phyloP scores from a whole-genome alignment of 2,329 filamentous ascomycete species.

The Rachicladosporium sp. region DNA sequence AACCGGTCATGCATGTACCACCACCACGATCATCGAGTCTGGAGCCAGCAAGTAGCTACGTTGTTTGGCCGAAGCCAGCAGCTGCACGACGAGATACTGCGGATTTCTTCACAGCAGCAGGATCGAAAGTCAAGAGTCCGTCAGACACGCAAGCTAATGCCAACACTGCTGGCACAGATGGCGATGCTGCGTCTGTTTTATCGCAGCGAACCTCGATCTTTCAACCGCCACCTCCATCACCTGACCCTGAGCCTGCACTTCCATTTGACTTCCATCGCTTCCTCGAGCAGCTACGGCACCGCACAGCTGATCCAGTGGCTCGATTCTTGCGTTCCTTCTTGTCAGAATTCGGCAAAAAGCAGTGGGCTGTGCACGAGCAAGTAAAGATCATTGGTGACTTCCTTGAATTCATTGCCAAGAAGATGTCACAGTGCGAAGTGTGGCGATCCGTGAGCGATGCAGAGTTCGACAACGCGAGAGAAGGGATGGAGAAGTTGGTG shows the following conservation, averaged over 20 bases:
- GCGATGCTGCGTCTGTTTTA: conserved; percentile 2
- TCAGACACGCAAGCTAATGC: conserved; percentile 1
- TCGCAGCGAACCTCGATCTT: conserved; percentile 32
- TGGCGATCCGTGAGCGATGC: conserved; percentile 93
- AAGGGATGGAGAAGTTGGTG: conserved; percentile 98
- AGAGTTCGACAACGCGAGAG: conserved; percentile 94
- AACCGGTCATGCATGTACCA: conserved; percentile 62
- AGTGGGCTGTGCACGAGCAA: conserved; percentile 99
- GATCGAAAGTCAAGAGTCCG: conserved; percentile 1
- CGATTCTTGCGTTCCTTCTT: conserved; percentile 92
- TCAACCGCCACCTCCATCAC: conserved; percentile 44
- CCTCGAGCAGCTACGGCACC: conserved; percentile 85
- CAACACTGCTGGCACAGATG: conserved; percentile 1
- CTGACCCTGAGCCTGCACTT: conserved; percentile 58
- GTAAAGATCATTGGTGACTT: conserved; percentile 98
- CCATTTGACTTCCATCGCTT: conserved; percentile 99
- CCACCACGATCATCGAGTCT: conserved; percentile 70
- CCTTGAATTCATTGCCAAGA: conserved; percentile 89
- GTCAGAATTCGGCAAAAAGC: conserved; percentile 87
- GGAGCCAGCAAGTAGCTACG: conserved; percentile 41
- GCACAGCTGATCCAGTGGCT: conserved; percentile 94
- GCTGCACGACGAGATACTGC: conserved; percentile 3
- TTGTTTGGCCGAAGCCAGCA: conserved; percentile 1
- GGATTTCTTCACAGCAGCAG: conserved; percentile 2
- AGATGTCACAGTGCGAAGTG: conserved; percentile 94